A percentile compares a stretch with the other conserved stretches of the same genome.
Conservation (phyloP, 148 eudicot species). For the Polygonum aviculare region DNA sequence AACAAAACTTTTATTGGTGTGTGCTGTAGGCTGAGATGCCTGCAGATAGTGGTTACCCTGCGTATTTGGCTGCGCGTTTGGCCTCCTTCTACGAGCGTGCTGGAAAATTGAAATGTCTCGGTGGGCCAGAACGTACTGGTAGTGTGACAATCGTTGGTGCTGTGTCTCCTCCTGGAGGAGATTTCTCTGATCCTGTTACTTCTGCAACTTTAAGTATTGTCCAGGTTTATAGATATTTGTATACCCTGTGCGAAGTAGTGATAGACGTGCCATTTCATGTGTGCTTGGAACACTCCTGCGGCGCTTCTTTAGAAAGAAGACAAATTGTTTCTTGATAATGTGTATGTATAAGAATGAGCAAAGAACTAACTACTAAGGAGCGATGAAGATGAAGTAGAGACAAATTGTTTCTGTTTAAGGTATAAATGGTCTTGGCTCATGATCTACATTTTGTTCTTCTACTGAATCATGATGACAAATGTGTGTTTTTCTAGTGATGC, state of each 20-base stretch:
- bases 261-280: background rate
- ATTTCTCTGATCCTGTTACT: slow-evolving; percentile 99
- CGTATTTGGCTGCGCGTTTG: slow-evolving; percentile 97
- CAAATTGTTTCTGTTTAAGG: background rate
- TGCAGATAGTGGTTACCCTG: slow-evolving; percentile 99
- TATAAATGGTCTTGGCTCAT: slow-evolving; percentile 1
- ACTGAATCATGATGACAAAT: background rate
- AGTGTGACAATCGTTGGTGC: slow-evolving; percentile 99
- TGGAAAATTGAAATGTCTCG: slow-evolving; percentile 97
- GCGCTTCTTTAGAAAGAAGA: background rate
- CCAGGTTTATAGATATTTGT: slow-evolving; percentile 51
- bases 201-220: slow-evolving; percentile 98
- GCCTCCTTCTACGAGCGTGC: slow-evolving; percentile 99
- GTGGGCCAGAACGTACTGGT: slow-evolving; percentile 93
- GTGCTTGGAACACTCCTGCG: background rate
- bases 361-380: too few species aligned
- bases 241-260: background rate
- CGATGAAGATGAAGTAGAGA: too few species aligned
- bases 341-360: background rate
- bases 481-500: slow-evolving; percentile 1
- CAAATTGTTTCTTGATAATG: background rate
- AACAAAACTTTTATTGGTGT: background rate
- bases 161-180: slow-evolving; percentile 99
- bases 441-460: background rate
- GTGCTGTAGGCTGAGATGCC: slow-evolving; percentile 93